A percentile compares a stretch with the other conserved stretches of the same genome.
phyloP scores from a whole-genome alignment of 768 basidiomycete species.

The Tephrocybe sp. region DNA sequence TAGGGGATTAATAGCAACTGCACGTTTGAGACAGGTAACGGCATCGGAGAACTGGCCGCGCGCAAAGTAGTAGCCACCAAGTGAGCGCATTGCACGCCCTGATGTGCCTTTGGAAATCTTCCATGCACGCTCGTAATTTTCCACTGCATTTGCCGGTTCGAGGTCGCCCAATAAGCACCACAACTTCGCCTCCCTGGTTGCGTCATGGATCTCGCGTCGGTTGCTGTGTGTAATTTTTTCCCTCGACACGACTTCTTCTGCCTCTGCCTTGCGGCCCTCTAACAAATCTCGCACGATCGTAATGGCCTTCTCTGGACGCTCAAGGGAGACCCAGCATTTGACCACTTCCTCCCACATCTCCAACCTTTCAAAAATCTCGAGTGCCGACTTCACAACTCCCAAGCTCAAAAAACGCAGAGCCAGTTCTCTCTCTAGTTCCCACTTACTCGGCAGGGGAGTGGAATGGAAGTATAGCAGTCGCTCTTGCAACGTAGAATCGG shows the following conservation, averaged over 20 bases:
- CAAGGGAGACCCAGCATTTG: slow-evolving; percentile 80
- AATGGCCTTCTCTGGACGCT: slow-evolving; percentile 74
- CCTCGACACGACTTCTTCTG: slow-evolving; percentile 63
- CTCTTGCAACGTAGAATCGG: slow-evolving; percentile 71
- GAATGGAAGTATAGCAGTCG: slow-evolving; percentile 78
- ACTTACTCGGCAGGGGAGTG: slow-evolving; percentile 81
- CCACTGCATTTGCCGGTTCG: slow-evolving; percentile 63
- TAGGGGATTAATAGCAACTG: slow-evolving; percentile 87
- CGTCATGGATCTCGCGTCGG: slow-evolving; percentile 49
- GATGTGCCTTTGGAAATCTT: slow-evolving; percentile 73
- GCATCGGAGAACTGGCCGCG: slow-evolving; percentile 61
- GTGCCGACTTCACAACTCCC: slow-evolving; percentile 85
- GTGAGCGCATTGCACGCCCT: slow-evolving; percentile 85
- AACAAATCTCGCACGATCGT: slow-evolving; percentile 81
- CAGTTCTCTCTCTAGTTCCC: slow-evolving; percentile 92
- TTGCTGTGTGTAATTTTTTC: slow-evolving; percentile 49
- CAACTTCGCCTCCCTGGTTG: slow-evolving; percentile 80
- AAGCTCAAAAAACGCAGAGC: slow-evolving; percentile 79
- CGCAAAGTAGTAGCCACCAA: slow-evolving; percentile 83
- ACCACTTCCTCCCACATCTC: slow-evolving; percentile 99
- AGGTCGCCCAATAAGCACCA: slow-evolving; percentile 96
- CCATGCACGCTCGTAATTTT: slow-evolving; percentile 87
- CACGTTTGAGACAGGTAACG: slow-evolving; percentile 62
- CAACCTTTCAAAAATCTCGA: slow-evolving; percentile 90
- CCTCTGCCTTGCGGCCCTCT: slow-evolving; percentile 81